Base-by-base conservation (phyloP, 164 flowering plant species). In the Stephania japonica region DNA sequence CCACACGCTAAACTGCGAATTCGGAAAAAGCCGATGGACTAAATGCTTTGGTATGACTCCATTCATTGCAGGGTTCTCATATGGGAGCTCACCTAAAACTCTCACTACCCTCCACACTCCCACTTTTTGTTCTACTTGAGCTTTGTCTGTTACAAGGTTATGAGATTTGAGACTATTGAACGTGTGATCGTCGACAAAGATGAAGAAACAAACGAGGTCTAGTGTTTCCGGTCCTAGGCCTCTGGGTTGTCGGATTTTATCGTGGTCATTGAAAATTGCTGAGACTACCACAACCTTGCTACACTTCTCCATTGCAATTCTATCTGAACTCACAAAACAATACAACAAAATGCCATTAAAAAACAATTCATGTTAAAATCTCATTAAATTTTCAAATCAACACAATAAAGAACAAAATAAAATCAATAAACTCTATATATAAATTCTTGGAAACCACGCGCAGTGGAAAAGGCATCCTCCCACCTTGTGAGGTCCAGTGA, bases 211-310 rank as follows among this genome's bases (percentile, higher is more conserved):
- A 12, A 84, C 91, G 53, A 9, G 72, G 24, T 83, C 84, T 5
- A 85, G 75, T 19, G 98, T 90, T 76, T 87, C 82, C 27, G 89
- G 76, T 74, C 93, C 94, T 0, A 95, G 85, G 11, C 96, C 92
- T 75, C 70, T 85, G 0, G 98, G 98, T 72, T 95, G 99, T 32
- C 99, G 83, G 70, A 95, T 85, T 83, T 95, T 91, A 85, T 95
- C 99, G 65, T 93, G 94, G 76, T 91, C 90, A 25, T 86, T 86
- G 77, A 95, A 91, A 56, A 91, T 86, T 1, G 99, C 99, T 0
- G 98, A 93, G 53, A 85, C 91, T 11, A 93, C 94, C 1, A 93
- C 97, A 27, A 91, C 83, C 43, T 86, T 90, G 1, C 77, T 70
- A 71, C 99, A 95, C 1, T 72, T 84, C 67, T 91, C 90, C 98